Conservation (phyloP, 768 basidiomycete genomes). For the Cytidiella melzeri region DNA sequence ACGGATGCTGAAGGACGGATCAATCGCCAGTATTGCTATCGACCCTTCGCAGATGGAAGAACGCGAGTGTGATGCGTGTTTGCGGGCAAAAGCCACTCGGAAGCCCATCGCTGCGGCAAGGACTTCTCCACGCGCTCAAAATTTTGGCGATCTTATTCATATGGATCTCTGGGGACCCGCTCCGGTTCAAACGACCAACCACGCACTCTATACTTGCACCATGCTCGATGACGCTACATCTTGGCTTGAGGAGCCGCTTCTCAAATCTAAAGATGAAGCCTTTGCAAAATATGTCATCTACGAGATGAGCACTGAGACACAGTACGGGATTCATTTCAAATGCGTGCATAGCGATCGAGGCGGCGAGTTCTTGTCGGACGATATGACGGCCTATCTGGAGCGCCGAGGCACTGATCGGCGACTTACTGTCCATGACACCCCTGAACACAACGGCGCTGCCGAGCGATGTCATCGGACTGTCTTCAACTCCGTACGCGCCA, state of each 20-base stretch:
- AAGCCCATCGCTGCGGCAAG: background rate
- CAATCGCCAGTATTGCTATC: background rate
- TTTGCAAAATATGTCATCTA: background rate
- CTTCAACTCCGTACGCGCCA: conserved; percentile 1
- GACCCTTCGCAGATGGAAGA: background rate
- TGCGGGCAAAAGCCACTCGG: background rate
- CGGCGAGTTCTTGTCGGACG: conserved; percentile 17
- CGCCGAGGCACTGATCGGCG: conserved; percentile 11
- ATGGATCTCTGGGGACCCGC: conserved; percentile 6
- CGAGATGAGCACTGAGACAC: background rate
- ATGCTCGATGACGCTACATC: conserved; percentile 1
- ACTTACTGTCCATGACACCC: conserved; percentile 18
- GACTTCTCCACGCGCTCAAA: background rate
- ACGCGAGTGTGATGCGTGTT: background rate
- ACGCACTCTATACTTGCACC: background rate
- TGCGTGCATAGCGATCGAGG: conserved; percentile 20
- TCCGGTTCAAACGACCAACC: conserved; percentile 1
- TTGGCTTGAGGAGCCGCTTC: conserved; percentile 1
- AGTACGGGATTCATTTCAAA: background rate
- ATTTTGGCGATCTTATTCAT: background rate
- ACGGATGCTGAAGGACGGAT: background rate
- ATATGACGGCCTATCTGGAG: conserved; percentile 14
- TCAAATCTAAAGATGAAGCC: background rate
- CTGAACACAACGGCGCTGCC: conserved; percentile 21
- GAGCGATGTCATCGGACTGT: conserved; percentile 15